Evolutionary conservation across 1,139 yeast species (phyloP).

Genomic region (Groenewaldozyma sp.): DNA sequence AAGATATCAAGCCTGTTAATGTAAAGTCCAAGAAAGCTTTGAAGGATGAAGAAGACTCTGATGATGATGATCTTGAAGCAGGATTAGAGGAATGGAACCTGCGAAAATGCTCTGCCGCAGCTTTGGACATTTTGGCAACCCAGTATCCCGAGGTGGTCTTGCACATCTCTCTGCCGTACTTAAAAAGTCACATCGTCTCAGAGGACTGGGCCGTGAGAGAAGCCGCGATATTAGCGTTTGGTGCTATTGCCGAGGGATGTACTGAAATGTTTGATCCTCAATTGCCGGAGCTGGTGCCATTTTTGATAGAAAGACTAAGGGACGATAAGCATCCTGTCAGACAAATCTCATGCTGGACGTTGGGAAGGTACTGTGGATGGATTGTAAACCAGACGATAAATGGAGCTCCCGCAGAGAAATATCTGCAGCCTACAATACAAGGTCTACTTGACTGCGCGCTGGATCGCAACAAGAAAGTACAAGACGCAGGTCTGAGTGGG

Average conservation of each 20-base stretch:
- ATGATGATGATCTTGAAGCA: constrained; percentile 55
- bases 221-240: constrained; percentile 88
- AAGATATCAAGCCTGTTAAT: constrained; percentile 74
- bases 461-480: constrained; percentile 84
- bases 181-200: constrained; percentile 61
- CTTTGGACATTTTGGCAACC: constrained; percentile 72
- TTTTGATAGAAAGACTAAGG: constrained; percentile 65
- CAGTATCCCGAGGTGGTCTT: constrained; percentile 61
- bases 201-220: constrained; percentile 83
- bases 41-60: constrained; percentile 46
- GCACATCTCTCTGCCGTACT: constrained; percentile 58
- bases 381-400: constrained; percentile 40
- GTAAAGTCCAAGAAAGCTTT: constrained; percentile 48
- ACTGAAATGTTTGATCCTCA: constrained; percentile 60
- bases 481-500: constrained; percentile 87
- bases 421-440: constrained; percentile 69
- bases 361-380: constrained; percentile 80
- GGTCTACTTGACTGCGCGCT: constrained; percentile 65
- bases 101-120: constrained; percentile 90
- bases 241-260: constrained; percentile 91
- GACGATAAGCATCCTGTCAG: constrained; percentile 81
- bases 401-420: constrained; percentile 51
- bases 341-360: constrained; percentile 92
- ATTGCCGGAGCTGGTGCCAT: constrained; percentile 75
- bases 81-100: constrained; percentile 76